Conservation (phyloP, 257 asterid species). For the Ilex asprella region DNA sequence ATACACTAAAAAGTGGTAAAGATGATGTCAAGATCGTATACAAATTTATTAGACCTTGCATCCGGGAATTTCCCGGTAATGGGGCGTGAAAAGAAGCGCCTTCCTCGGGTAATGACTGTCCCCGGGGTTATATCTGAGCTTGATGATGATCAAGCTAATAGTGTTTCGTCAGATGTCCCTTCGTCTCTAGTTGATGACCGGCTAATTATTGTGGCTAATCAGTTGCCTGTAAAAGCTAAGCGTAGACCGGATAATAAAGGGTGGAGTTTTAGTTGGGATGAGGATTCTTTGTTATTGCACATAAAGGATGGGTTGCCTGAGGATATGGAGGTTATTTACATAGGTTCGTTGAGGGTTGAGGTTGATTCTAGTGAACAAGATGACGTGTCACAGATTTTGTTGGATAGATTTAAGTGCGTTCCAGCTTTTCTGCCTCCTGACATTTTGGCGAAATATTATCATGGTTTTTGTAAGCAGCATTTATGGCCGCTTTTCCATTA, state of each 20-base stretch:
- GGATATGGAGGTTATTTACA: conserved; percentile 45
- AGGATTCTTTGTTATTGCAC: conserved; percentile 40
- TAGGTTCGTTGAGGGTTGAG: conserved; percentile 44
- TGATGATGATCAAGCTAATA: conserved; percentile 43
- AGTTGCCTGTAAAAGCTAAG: conserved; percentile 43
- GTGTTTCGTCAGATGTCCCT: conserved; percentile 41
- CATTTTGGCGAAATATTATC: conserved; percentile 40
- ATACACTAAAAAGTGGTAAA: conserved; percentile 19
- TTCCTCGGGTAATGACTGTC: conserved; percentile 51
- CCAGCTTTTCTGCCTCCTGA: conserved; percentile 43
- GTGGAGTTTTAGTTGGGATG: conserved; percentile 55
- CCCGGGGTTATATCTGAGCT: conserved; percentile 51
- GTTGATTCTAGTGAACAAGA: conserved; percentile 44
- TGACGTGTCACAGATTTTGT: conserved; percentile 44
- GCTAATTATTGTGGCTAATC: conserved; percentile 44
- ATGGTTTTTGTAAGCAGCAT: conserved; percentile 51
- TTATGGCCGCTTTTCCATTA: conserved; percentile 52
- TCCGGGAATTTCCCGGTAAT: conserved; percentile 47
- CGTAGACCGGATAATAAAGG: conserved; percentile 39
- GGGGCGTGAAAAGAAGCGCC: conserved; percentile 35
- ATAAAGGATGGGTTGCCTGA: conserved; percentile 46
- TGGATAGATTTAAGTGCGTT: conserved; percentile 46
- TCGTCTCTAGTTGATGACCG: conserved; percentile 34
- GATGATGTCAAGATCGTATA: conserved; percentile 52
- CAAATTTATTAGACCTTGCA: conserved; percentile 44